Percentiles rank a stretch among this genome's conserved stretches.
Conservation (phyloP, 1,284 basidiomycete genomes). For the Cryptococcus neoformans region DNA sequence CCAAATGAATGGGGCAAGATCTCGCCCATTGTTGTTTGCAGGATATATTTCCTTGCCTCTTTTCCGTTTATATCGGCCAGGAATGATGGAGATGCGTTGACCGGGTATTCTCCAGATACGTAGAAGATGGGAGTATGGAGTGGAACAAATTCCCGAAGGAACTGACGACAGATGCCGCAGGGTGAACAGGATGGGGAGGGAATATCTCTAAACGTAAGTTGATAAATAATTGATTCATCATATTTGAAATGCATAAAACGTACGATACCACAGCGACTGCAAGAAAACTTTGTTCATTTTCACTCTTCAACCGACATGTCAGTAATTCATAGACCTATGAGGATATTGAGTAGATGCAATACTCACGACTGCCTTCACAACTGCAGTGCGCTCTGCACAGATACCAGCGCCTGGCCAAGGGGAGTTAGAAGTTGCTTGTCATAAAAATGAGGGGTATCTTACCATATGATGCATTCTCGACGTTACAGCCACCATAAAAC, state of each 20-base stretch:
- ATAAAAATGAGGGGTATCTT: slow-evolving; percentile 11
- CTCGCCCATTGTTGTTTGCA: slow-evolving; percentile 66
- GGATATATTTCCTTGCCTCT: slow-evolving; percentile 54
- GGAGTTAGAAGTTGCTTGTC: neutral
- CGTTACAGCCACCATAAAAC: slow-evolving; percentile 76
- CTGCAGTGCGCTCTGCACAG: slow-evolving; percentile 83
- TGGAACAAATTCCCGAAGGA: slow-evolving; percentile 83
- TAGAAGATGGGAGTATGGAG: slow-evolving; percentile 71
- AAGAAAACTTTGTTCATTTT: slow-evolving; percentile 63
- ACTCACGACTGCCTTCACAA: slow-evolving; percentile 79
- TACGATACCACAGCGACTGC: slow-evolving; percentile 73
- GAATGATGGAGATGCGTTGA: slow-evolving; percentile 28
- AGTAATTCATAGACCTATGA: no score
- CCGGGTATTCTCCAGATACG: slow-evolving; percentile 65
- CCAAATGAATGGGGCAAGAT: slow-evolving; percentile 86
- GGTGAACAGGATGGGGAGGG: slow-evolving; percentile 62
- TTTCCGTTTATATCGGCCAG: slow-evolving; percentile 36
- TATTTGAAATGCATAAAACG: slow-evolving; percentile 26
- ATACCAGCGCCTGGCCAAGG: slow-evolving; percentile 54
- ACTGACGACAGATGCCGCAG: slow-evolving; percentile 88
- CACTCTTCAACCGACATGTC: slow-evolving; percentile 57
- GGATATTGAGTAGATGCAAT: neutral
- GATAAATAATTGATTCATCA: neutral
- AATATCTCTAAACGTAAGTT: slow-evolving; percentile 57
- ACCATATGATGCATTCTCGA: slow-evolving; percentile 92